These are phyloP conservation scores for Xylaria telfairii DNA, from an alignment of 495 filamentous ascomycete genomes.

Conservation along the genomic window DNA sequence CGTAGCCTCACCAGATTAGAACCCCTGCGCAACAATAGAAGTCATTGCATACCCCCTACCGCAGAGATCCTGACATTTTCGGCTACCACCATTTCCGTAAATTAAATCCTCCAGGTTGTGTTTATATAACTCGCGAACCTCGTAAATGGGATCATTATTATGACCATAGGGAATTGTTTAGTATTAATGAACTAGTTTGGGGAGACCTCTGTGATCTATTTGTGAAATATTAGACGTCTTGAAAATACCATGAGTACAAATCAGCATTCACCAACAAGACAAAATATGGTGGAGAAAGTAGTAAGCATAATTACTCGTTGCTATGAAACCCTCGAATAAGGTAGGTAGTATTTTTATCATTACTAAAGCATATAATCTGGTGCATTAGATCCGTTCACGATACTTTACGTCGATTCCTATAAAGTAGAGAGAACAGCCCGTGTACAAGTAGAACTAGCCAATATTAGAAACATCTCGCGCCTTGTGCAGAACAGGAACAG, in stretches of 20 bases:
- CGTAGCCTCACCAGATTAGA: no score
- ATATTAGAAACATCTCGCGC: no score
- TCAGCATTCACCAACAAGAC: neutral
- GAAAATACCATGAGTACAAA: neutral
- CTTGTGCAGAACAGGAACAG: no score
- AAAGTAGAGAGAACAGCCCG: no score
- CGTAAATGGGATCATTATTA: neutral
- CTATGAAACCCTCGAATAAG: neutral
- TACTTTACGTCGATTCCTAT: neutral
- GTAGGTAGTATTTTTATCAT: neutral
- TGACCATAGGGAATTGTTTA: neutral
- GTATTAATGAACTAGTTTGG: neutral
- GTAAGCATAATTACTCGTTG: neutral
- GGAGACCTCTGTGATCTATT: neutral
- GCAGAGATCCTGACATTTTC: no score
- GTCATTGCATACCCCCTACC: no score
- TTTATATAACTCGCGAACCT: no score
- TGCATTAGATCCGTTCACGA: neutral
- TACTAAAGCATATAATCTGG: neutral
- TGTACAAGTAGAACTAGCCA: no score
- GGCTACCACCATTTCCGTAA: no score
- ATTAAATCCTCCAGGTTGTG: no score
- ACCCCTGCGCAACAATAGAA: no score
- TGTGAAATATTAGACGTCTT: neutral
- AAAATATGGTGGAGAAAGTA: neutral